Evolutionary conservation across 352 stramenopile species (phyloP), one percentile per base, ranked within the genome.

Genomic region (Phytophthora megakarya): DNA sequence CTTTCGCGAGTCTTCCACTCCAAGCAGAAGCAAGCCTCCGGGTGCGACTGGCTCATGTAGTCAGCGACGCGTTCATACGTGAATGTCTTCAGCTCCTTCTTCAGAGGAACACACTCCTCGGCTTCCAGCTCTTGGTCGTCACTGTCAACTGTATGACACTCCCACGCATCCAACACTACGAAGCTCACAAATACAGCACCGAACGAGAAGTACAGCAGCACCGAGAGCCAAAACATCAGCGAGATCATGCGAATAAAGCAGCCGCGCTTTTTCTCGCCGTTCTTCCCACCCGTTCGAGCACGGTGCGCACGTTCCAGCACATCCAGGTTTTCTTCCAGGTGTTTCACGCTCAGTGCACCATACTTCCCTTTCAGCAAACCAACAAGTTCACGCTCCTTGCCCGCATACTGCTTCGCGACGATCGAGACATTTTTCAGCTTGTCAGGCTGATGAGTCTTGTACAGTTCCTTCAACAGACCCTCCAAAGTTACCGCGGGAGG

Each of bases 371-470:
- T 88, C 28, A 94, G 54, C 25, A 88, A 61, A 0, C 55, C 44
- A 30, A 92, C 62, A 25, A 94, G 67, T 32, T 89, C 80, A 9
- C 78, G 78, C 45, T 94, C 86, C 42, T 85, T 89, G 13, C 86
- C 86, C 0, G 70, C 58, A 25, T 84, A 94, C 48, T 89, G 43
- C 9, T 76, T 77, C 11, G 80, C 82, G 16, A 94, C 72, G 9
- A 73, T 58, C 11, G 63, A 25, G 0, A 86, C 81, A n/a, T 88
- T 90, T 58, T 82, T 81, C 12, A 92, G 44, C 39, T 89, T 84
- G 49, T 92, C 82, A 1, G 83, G 86, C 50, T 94, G 83, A 42
- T 94, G 86, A 25, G 85, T 88, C 32, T 73, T 76, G 70, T 92
- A 94, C 38, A 94, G 63, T 16, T 91, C 80, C 19, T 65, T 81